Evolutionary conservation across 176 grass and related monocot genomes (phyloP), one percentile per base, ranked within the genome.

Genomic region (Bothriochloa decipiens): DNA sequence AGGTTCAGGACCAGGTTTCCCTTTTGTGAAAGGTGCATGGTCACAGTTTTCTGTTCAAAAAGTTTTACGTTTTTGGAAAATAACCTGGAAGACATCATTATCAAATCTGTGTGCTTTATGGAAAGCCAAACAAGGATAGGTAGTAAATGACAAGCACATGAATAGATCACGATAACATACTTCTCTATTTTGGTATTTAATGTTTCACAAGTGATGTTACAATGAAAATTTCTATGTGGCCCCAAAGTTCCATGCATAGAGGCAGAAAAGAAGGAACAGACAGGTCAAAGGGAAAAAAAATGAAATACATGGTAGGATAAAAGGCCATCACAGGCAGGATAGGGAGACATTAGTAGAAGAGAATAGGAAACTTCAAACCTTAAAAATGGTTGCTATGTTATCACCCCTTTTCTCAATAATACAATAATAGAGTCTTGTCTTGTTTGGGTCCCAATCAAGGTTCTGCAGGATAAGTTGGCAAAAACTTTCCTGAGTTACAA

Each of bases 381-480:
- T 94, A 80, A 97, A 90, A 76, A 52, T 27, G 25, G 7, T 53
- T 22, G 76, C 29, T 49, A 62, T 43, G 27, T 14, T 25, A 29
- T 87, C 40, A 78, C 78, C 81, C 37, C 47, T 68, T 78, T 91
- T 76, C 85, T 91, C 92, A 22, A 97, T 78, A 83, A 66, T 84
- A 79, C 92, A 97, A 37, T 92, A 87, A 61, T 91, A 97, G 6
- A 92, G 68, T 75, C 81, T 81, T 69, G 88, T 76, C 76, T 73
- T 90, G 18, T 35, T 43, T 32, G 85, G 72, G 27, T 94, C 83
- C 78, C 80, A 94, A 85, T 94, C 85, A 74, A 91, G 68, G 80
- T 79, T 84, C 92, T 97, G 84, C 86, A 64, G 61, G 49, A 79
- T 74, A 40, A 87, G 45, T 23, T 68, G n/a, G 49, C 16, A 37